phyloP scores from a whole-genome alignment of 768 basidiomycete genomes.

The Lentinula lateritia region DNA sequence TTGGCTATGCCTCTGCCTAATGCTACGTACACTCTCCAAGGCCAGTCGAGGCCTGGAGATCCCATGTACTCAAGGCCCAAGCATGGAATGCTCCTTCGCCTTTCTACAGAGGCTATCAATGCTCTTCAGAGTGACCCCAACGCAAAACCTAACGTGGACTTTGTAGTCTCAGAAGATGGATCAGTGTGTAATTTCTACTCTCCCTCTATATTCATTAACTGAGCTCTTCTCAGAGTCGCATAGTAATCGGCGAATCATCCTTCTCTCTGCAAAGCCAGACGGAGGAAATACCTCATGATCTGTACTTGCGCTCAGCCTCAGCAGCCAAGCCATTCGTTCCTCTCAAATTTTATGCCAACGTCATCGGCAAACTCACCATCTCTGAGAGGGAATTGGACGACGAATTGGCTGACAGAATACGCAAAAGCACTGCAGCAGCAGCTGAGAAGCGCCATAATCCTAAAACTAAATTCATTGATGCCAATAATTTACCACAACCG shows the following conservation, averaged over 20 bases:
- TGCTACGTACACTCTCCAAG: conserved; percentile 51
- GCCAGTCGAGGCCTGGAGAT: conserved; percentile 50
- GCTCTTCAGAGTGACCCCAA: conserved; percentile 47
- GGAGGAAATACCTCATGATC: conserved; percentile 60
- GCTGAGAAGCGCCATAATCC: conserved; percentile 35
- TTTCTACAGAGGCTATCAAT: conserved; percentile 69
- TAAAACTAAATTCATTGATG: conserved; percentile 45
- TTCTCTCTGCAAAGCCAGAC: conserved; percentile 51
- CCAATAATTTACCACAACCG: conserved; percentile 30
- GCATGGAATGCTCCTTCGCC: conserved; percentile 69
- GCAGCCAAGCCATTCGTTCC: conserved; percentile 55
- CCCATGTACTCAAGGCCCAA: conserved; percentile 56
- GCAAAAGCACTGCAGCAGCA: conserved; percentile 40
- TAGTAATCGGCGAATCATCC: conserved; percentile 60
- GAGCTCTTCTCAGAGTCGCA: conserved; percentile 36
- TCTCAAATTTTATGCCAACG: conserved; percentile 68
- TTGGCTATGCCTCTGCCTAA: conserved; percentile 63
- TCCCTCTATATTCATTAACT: background rate
- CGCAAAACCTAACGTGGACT: conserved; percentile 37
- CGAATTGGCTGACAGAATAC: conserved; percentile 46
- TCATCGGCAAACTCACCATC: conserved; percentile 68
- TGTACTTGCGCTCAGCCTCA: conserved; percentile 63
- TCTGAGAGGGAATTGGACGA: conserved; percentile 29
- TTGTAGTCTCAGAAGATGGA: conserved; percentile 51
- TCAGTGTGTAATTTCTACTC: conserved; percentile 38